These are phyloP conservation scores for Wickerhamomyces sp. DNA, from an alignment of 1,139 yeast species.

Conservation along the genomic window DNA sequence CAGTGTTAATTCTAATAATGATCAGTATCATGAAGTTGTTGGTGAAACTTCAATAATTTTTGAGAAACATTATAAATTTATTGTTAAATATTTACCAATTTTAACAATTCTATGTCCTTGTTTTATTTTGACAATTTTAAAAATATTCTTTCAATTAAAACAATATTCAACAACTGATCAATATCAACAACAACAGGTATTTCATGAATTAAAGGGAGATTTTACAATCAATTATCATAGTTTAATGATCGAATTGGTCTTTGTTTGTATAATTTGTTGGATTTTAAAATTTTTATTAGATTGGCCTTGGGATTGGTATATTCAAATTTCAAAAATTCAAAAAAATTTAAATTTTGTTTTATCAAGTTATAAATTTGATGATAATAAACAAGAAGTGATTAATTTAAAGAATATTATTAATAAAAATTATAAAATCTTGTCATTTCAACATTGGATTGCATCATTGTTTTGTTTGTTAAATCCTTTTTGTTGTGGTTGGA, in stretches of 20 bases:
- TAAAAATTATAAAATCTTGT: not conserved
- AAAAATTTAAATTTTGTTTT: not conserved
- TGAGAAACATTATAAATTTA: constrained; percentile 5
- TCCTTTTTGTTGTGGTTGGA: constrained; percentile 6
- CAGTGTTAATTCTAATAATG: no score
- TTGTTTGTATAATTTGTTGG: constrained; percentile 3
- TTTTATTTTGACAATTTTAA: not conserved
- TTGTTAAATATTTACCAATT: constrained; percentile 1
- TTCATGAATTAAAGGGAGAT: no score
- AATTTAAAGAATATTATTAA: not conserved
- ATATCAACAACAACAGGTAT: no score
- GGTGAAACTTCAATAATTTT: not conserved
- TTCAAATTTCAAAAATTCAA: constrained; percentile 1
- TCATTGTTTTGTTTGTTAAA: constrained; percentile 1
- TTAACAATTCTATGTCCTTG: constrained; percentile 1
- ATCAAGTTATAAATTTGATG: not conserved
- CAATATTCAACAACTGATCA: no score
- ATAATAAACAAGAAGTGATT: not conserved
- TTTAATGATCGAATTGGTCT: constrained; percentile 2
- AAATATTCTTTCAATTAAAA: not conserved
- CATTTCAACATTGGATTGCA: constrained; percentile 1
- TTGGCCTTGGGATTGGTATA: constrained; percentile 11
- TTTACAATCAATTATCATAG: not conserved
- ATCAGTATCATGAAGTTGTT: not conserved
- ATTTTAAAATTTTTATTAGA: constrained; percentile 4